Conservation (phyloP, 2,329 filamentous ascomycete species). For the Raffaelea albimanens region DNA sequence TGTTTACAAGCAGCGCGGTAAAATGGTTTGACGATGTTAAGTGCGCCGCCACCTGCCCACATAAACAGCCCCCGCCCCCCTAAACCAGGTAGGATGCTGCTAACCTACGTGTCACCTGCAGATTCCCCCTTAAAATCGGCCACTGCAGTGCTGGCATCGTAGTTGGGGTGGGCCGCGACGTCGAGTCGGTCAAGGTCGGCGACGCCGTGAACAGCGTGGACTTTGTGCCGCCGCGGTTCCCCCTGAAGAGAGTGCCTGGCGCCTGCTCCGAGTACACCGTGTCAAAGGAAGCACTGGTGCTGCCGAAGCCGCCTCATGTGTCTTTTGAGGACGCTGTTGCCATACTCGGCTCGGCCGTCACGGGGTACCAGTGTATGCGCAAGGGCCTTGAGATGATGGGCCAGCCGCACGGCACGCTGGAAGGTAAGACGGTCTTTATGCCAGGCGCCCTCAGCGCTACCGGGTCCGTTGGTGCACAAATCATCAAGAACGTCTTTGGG, state of each 20-base stretch:
- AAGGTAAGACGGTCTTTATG: slow-evolving; percentile 42
- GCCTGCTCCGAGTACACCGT: slow-evolving; percentile 33
- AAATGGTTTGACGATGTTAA: slow-evolving; percentile 5
- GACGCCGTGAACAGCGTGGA: slow-evolving; percentile 30
- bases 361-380: slow-evolving; percentile 32
- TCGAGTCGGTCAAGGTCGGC: slow-evolving; percentile 20
- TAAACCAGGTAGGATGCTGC: too few relatives aligned
- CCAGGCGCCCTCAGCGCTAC: slow-evolving; percentile 39
- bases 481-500: slow-evolving; percentile 40
- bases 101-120: too few relatives aligned
- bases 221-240: slow-evolving; percentile 27
- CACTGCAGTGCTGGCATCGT: slow-evolving; percentile 21
- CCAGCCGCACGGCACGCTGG: slow-evolving; percentile 23
- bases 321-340: slow-evolving; percentile 20
- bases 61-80: too few relatives aligned
- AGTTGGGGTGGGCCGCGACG: slow-evolving; percentile 19
- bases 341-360: slow-evolving; percentile 26
- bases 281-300: slow-evolving; percentile 22
- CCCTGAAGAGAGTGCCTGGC: slow-evolving; percentile 14
- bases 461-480: slow-evolving; percentile 35
- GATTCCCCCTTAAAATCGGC: background rate
- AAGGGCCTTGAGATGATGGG: slow-evolving; percentile 27
- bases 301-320: slow-evolving; percentile 20
- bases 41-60: too few relatives aligned
- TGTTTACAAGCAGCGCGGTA: slow-evolving; percentile 18